Conservation (phyloP, 2,329 filamentous ascomycete species). For the Didymella keratinophila region DNA sequence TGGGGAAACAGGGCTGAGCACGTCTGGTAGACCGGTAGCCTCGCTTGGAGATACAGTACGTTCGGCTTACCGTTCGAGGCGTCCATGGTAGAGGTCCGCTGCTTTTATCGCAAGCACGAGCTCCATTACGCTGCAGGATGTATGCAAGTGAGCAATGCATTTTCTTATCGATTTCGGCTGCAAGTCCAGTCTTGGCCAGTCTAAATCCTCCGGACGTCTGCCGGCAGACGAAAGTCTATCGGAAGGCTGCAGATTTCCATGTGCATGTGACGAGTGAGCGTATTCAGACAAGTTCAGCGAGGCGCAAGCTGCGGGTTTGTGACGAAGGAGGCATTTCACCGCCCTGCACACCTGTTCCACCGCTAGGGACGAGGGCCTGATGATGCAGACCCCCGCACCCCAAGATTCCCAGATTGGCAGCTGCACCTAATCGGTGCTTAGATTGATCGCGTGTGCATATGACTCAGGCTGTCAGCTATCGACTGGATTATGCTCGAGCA, state of each 20-base stretch:
- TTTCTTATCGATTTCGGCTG: slow-evolving; percentile 18
- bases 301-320: not conserved
- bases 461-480: slow-evolving; percentile 1
- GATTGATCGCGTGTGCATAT: slow-evolving; percentile 1
- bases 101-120: not conserved
- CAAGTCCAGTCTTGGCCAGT: slow-evolving; percentile 9
- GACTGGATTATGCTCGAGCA: not conserved
- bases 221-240: slow-evolving; percentile 7
- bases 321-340: slow-evolving; percentile 1
- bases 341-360: slow-evolving; percentile 9
- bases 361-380: slow-evolving; percentile 1
- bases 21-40: not conserved
- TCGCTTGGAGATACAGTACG: not conserved
- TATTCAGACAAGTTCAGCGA: not conserved
- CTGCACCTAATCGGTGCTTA: slow-evolving; percentile 6
- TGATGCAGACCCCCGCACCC: slow-evolving; percentile 8
- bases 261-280: slow-evolving; percentile 6
- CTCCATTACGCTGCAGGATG: slow-evolving; percentile 4
- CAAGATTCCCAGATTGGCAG: slow-evolving; percentile 10
- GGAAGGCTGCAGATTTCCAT: slow-evolving; percentile 4
- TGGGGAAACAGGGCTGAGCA: not conserved
- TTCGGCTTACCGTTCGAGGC: not conserved
- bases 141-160: slow-evolving; percentile 22
- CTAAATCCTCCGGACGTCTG: slow-evolving; percentile 8
- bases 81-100: not conserved